These are phyloP conservation scores for Haplographium delicatum DNA, from an alignment of 495 filamentous ascomycete species.

Conservation along the genomic window DNA sequence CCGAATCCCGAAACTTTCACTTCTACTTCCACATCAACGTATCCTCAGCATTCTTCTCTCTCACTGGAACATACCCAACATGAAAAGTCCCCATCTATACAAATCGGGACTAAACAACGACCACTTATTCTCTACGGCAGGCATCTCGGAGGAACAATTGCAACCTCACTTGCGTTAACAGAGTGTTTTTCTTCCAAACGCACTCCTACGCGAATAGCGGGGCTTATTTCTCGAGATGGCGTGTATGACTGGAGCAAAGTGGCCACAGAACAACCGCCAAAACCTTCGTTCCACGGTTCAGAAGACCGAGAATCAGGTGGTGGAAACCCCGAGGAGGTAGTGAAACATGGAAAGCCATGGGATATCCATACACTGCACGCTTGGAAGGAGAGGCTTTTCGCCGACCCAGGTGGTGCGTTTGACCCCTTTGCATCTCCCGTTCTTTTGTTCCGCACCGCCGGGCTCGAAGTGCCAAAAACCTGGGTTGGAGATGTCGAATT, in stretches of 20 bases:
- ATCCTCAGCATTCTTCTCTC: constrained; percentile 1
- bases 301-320: background rate
- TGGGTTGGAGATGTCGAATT: too few relatives aligned
- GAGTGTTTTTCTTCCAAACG: constrained; percentile 31
- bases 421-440: constrained; percentile 48
- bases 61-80: constrained; percentile 28
- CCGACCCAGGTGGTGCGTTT: constrained; percentile 35
- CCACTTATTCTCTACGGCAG: constrained; percentile 43
- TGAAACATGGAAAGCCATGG: too few relatives aligned
- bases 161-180: constrained; percentile 42
- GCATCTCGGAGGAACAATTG: constrained; percentile 44
- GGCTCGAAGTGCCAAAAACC: constrained; percentile 18
- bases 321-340: background rate
- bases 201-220: constrained; percentile 27
- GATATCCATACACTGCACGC: constrained; percentile 23
- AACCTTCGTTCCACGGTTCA: background rate
- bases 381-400: constrained; percentile 34
- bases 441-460: constrained; percentile 47
- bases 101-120: too few relatives aligned
- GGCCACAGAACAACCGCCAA: constrained; percentile 4
- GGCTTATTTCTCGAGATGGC: constrained; percentile 42
- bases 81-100: too few relatives aligned
- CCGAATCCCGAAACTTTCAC: background rate
- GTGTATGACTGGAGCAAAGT: constrained; percentile 47
- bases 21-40: background rate